Conservation (phyloP, 495 filamentous ascomycete species). For the Durotheca rogersii region DNA sequence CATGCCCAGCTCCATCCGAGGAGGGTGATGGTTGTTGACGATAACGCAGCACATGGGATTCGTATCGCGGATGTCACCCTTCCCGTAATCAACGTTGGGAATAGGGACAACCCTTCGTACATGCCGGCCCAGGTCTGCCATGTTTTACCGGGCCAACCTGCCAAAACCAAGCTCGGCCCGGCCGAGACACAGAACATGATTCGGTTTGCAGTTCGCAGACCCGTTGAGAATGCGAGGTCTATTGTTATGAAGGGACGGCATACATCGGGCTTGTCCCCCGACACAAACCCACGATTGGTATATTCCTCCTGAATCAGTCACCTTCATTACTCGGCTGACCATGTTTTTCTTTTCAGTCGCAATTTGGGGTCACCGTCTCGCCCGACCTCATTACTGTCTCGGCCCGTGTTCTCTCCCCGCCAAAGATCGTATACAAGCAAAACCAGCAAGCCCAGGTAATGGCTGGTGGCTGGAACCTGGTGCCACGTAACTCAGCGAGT, state of each 20-base stretch:
- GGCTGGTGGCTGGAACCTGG: constrained; percentile 7
- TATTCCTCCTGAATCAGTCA: background rate
- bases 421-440: constrained; percentile 49
- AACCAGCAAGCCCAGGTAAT: background rate
- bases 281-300: background rate
- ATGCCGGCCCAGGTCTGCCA: constrained; percentile 60
- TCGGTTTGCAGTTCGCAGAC: constrained; percentile 60
- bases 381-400: constrained; percentile 54
- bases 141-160: constrained; percentile 60
- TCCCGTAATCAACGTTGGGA: constrained; percentile 69
- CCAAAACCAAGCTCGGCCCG: constrained; percentile 48
- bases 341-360: background rate
- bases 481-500: background rate
- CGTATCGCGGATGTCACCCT: constrained; percentile 23
- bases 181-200: constrained; percentile 59
- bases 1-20: too few relatives aligned
- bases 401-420: constrained; percentile 55
- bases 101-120: constrained; percentile 54
- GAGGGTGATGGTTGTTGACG: background rate
- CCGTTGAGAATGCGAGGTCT: constrained; percentile 57
- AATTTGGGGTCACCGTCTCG: constrained; percentile 52
- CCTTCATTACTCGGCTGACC: background rate
- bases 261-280: background rate
- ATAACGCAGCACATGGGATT: constrained; percentile 1
- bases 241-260: constrained; percentile 54